Evolutionary conservation across 2,329 filamentous ascomycete species (phyloP).

Genomic region (Botryotinia calthae): DNA sequence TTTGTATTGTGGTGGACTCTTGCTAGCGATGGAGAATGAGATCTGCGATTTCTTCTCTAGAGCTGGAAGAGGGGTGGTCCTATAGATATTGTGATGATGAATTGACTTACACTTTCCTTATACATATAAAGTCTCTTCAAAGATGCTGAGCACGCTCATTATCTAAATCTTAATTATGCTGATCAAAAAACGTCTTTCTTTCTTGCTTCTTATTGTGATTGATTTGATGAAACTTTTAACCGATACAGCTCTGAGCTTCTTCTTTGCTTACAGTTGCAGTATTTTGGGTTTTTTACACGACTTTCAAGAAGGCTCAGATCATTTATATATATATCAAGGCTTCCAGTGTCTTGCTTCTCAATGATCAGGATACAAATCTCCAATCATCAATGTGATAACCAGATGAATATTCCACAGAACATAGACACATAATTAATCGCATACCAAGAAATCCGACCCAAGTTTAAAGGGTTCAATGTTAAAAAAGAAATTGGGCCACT

Average conservation of each 20-base stretch:
- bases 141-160: constrained; percentile 17
- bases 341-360: background rate
- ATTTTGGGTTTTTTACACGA: background rate
- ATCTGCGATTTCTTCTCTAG: constrained; percentile 17
- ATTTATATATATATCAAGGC: background rate
- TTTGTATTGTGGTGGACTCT: background rate
- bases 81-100: constrained; percentile 13
- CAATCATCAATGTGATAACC: background rate
- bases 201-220: background rate
- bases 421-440: background rate
- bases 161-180: constrained; percentile 18
- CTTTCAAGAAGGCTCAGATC: background rate
- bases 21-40: background rate
- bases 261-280: background rate
- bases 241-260: background rate
- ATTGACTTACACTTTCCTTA: constrained; percentile 11
- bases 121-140: constrained; percentile 9
- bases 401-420: background rate
- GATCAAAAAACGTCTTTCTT: constrained; percentile 3
- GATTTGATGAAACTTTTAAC: background rate
- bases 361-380: background rate
- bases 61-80: background rate
- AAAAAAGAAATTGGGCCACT: background rate
- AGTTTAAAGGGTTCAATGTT: background rate
- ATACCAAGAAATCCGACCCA: background rate